Percentiles rank a stretch among this genome's conserved stretches.
Conservation (phyloP, 331 rosid species). For the Prunus yedoensis region DNA sequence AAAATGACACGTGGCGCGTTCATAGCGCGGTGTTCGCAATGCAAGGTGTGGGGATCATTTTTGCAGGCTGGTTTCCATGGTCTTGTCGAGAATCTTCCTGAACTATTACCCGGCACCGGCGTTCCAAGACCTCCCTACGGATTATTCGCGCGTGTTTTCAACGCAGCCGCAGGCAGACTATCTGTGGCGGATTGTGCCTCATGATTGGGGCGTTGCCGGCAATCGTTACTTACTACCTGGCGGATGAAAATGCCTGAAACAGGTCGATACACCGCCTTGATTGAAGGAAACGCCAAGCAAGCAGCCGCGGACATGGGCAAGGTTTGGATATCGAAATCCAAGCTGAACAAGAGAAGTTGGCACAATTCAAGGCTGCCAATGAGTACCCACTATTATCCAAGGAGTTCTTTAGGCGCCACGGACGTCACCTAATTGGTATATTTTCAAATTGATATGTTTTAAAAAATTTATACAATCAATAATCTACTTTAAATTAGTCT, state of each 20-base stretch:
- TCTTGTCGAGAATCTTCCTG: constrained; percentile 28
- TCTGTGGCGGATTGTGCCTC: constrained; percentile 65
- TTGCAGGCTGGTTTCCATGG: constrained; percentile 56
- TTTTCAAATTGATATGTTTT: too few species aligned
- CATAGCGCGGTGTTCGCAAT: constrained; percentile 72
- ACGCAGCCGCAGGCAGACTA: constrained; percentile 61
- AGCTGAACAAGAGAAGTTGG: constrained; percentile 58
- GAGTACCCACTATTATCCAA: constrained; percentile 36
- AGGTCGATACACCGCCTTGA: constrained; percentile 67
- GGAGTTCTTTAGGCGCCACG: constrained; percentile 52
- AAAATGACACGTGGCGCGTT: constrained; percentile 73
- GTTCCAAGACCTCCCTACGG: rapidly evolving
- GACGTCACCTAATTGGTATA: constrained; percentile 58
- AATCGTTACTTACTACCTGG: constrained; percentile 55
- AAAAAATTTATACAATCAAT: too few species aligned
- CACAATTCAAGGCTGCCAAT: constrained; percentile 51
- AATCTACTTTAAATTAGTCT: too few species aligned
- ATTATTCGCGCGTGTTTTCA: constrained; percentile 20
- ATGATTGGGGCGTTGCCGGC: constrained; percentile 82
- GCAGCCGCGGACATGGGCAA: constrained; percentile 66
- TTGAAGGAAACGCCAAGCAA: constrained; percentile 79
- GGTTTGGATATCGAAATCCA: constrained; percentile 66
- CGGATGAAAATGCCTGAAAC: constrained; percentile 90
- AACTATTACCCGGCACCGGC: neutral
- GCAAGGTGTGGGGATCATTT: constrained; percentile 80